Conservation (phyloP, 768 basidiomycete species). For the Bullera alba region DNA sequence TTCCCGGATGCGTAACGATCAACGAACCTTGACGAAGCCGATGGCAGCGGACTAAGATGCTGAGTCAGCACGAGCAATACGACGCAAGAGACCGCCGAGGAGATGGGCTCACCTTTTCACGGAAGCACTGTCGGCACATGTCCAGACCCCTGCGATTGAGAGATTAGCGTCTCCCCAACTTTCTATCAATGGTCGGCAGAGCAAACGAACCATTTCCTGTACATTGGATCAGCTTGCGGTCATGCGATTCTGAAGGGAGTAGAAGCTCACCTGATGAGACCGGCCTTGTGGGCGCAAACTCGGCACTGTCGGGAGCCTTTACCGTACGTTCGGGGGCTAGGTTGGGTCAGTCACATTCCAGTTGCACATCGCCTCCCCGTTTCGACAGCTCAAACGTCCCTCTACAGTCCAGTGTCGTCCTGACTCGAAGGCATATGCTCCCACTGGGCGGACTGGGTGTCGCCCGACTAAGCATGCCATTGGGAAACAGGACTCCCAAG, state of each 20-base stretch:
- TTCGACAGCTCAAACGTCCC: too few relatives aligned
- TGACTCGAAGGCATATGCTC: too few relatives aligned
- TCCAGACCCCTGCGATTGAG: constrained; percentile 73
- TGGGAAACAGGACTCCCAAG: too few relatives aligned
- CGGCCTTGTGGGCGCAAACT: constrained; percentile 92
- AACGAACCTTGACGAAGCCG: constrained; percentile 80
- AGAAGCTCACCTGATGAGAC: constrained; percentile 81
- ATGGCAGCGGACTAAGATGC: constrained; percentile 59
- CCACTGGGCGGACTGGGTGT: too few relatives aligned
- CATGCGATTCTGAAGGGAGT: background rate
- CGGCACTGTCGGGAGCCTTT: constrained; percentile 96
- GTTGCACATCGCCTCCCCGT: too few relatives aligned
- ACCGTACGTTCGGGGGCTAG: constrained; percentile 75
- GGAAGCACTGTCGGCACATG: constrained; percentile 97
- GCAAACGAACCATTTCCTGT: constrained; percentile 29
- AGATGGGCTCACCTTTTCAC: constrained; percentile 60
- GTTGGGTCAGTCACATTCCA: too few relatives aligned
- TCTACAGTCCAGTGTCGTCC: too few relatives aligned
- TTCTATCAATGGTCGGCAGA: background rate
- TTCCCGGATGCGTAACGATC: background rate
- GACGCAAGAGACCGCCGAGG: background rate
- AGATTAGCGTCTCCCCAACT: too few relatives aligned
- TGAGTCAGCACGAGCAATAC: background rate
- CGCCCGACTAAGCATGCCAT: too few relatives aligned
- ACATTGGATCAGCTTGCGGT: constrained; percentile 12